Evolutionary conservation across 2,329 filamentous ascomycete genomes (phyloP), one percentile per base, ranked within the genome.

Genomic region (Diaporthe longicolla): DNA sequence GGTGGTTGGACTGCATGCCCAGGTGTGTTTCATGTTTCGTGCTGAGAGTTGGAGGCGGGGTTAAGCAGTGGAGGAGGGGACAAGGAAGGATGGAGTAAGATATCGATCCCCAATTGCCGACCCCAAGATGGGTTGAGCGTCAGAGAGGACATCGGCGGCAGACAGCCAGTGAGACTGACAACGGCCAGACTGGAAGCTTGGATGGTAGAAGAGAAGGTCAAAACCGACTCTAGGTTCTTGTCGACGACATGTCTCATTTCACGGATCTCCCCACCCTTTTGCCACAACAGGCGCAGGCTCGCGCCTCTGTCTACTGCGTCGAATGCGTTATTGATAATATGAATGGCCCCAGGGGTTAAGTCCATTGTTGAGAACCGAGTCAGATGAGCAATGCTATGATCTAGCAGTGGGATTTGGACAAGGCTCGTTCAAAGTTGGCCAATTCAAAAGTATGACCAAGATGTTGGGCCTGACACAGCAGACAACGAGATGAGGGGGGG

Each of bases 11-110:
- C 55, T 26, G 43, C 32, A 26, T 70, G n/a, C n/a, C n/a, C n/a
- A n/a, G n/a, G n/a, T n/a, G 26, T 59, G 54, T 59, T 70, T 70
- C 68, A 70, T 70, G 68, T 70, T 70, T 70, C 24, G 26, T 52
- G 68, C 10, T 26, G 26, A 45, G 52, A 26, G 63, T 9, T 5
- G 48, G 32, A 68, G 63, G 63, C 63, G 63, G 63, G 63, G 63
- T 68, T 21, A 19, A 52, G 21, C 63, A 66, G 40, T 19, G 29
- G 29, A 37, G 15, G 19, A 45, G 26, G 15, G 15, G 19, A 45
- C 40, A n/a, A 50, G 37, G 4, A 21, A 26, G 40, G 26, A 26
- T 59, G 7, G 43, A 59, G 37, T 35, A 21, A 17, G 26, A 59
- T 17, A 19, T 65, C 21, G 32, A 52, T 37, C 17, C 4, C 48